Evolutionary conservation across 2,329 filamentous ascomycete species (phyloP).

Genomic region (Trichoderma sp.): DNA sequence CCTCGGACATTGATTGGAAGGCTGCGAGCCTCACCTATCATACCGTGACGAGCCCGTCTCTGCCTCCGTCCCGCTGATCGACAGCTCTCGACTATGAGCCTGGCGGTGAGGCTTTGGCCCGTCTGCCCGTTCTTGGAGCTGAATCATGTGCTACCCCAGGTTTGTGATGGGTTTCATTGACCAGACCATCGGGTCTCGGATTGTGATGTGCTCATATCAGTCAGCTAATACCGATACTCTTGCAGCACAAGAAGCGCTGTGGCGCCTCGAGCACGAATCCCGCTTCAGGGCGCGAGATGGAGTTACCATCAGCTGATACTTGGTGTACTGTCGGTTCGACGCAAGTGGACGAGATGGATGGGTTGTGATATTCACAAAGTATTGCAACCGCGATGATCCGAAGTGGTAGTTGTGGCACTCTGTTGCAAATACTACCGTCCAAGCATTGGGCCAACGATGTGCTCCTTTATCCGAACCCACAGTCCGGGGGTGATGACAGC

Average conservation of each 20-base stretch:
- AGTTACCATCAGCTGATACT: background rate
- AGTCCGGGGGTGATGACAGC: background rate
- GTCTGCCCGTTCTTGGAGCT: background rate
- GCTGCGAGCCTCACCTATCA: too few species aligned
- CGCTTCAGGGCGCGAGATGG: background rate
- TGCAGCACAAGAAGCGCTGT: too few species aligned
- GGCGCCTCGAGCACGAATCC: background rate
- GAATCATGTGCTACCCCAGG: slow-evolving; percentile 17
- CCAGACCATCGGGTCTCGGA: slow-evolving; percentile 1
- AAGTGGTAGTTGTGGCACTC: too few species aligned
- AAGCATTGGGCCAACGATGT: too few species aligned
- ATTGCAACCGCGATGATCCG: too few species aligned
- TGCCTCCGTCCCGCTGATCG: background rate
- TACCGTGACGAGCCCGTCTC: background rate
- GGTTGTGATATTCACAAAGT: background rate
- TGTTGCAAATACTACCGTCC: too few species aligned
- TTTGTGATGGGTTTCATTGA: slow-evolving; percentile 1
- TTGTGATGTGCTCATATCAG: background rate
- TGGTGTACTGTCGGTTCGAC: too few species aligned
- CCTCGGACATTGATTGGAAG: background rate
- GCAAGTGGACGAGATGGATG: too few species aligned
- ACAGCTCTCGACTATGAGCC: background rate
- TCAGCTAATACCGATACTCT: background rate
- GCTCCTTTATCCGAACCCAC: too few species aligned
- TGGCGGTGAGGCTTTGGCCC: background rate